A percentile compares a stretch with the other conserved stretches of the same genome.
Evolutionary conservation across 352 stramenopile genomes (phyloP).

Genomic region (Elongisporangium undulatum): DNA sequence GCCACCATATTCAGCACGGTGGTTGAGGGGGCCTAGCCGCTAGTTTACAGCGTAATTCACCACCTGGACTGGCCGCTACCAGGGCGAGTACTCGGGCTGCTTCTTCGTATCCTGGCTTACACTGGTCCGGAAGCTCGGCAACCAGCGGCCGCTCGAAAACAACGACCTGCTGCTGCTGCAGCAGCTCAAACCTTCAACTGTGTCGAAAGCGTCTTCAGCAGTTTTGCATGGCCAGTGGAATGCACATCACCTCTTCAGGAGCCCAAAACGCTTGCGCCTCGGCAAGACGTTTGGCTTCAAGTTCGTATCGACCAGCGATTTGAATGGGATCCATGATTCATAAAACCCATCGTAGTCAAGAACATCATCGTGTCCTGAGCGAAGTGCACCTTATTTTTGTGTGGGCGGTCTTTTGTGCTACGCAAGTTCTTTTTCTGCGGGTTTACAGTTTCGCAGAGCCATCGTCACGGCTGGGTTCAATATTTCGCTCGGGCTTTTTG

Average conservation of each 20-base stretch:
- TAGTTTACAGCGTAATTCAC: too few species aligned
- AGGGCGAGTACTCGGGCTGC: conserved; percentile 47
- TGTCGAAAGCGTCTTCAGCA: conserved; percentile 19
- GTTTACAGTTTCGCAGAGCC: conserved; percentile 51
- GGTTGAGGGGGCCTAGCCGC: too few species aligned
- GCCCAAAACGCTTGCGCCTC: conserved; percentile 40
- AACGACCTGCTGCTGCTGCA: conserved; percentile 70
- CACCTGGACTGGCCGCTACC: conserved; percentile 49
- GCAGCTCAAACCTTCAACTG: conserved; percentile 45
- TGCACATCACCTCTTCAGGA: conserved; percentile 15
- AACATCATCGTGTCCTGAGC: conserved; percentile 57
- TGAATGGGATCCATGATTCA: conserved; percentile 65
- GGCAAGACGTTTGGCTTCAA: conserved; percentile 39
- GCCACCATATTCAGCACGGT: too few species aligned
- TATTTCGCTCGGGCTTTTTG: conserved; percentile 71
- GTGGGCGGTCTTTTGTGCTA: conserved; percentile 54
- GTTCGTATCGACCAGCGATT: conserved; percentile 34
- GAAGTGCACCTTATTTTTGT: conserved; percentile 45
- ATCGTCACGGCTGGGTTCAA: conserved; percentile 47
- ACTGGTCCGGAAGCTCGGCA: conserved; percentile 70
- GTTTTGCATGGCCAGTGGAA: conserved; percentile 43
- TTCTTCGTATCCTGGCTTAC: conserved; percentile 74
- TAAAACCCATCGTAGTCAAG: conserved; percentile 57
- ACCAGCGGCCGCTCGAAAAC: conserved; percentile 51
- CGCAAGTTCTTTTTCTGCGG: conserved; percentile 67